These are phyloP conservation scores for Rhinocladiella similis DNA, from an alignment of 2,329 filamentous ascomycete genomes.

Conservation along the genomic window DNA sequence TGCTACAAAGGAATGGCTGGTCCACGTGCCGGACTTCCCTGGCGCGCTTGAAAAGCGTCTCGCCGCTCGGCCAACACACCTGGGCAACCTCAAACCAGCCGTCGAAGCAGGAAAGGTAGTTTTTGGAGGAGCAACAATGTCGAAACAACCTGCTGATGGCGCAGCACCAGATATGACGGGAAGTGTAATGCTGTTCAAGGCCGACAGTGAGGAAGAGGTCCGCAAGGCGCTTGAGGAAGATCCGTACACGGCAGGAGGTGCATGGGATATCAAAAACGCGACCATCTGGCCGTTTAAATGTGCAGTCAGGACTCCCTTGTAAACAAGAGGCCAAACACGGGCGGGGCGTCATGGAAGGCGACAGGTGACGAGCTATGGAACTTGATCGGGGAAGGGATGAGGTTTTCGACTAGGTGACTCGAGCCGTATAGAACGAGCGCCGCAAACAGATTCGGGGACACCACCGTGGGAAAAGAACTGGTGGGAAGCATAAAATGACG, in stretches of 20 bases:
- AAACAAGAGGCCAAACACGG: background rate
- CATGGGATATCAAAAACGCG: constrained; percentile 77
- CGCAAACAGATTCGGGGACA: background rate
- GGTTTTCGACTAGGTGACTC: background rate
- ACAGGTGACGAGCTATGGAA: background rate
- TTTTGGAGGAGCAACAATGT: constrained; percentile 63
- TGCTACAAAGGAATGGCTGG: constrained; percentile 62
- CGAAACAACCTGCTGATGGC: constrained; percentile 64
- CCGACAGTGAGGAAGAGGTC: constrained; percentile 69
- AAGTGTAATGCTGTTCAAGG: constrained; percentile 67
- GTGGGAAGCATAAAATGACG: background rate
- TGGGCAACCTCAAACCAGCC: constrained; percentile 21
- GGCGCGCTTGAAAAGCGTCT: constrained; percentile 55
- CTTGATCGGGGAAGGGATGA: background rate
- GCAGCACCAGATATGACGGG: constrained; percentile 69
- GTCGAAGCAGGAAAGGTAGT: constrained; percentile 23
- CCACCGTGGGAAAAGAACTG: background rate
- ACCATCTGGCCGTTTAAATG: constrained; percentile 34
- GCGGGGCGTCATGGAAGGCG: background rate
- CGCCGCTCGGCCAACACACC: constrained; percentile 24
- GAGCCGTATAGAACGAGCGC: background rate
- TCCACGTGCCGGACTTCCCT: constrained; percentile 67
- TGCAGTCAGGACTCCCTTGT: constrained; percentile 29
- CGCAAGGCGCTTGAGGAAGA: constrained; percentile 67
- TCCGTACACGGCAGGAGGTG: constrained; percentile 68